A percentile compares a stretch with the other conserved stretches of the same genome.
Evolutionary conservation across 257 asterid genomes (phyloP).

Genomic region (Solanum medicagineum): DNA sequence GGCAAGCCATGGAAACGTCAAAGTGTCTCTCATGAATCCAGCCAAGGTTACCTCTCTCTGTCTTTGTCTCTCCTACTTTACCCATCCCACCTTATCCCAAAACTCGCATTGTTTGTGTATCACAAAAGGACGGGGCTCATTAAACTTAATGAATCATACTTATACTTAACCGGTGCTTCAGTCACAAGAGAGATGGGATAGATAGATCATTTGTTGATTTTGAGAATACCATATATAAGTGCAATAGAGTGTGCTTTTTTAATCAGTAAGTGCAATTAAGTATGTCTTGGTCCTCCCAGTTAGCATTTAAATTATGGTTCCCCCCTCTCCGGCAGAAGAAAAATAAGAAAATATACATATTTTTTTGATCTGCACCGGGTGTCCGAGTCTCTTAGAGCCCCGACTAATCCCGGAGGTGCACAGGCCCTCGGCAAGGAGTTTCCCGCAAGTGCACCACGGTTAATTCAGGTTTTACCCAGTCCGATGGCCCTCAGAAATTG

Average conservation of each 20-base stretch:
- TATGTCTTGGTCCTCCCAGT: not conserved
- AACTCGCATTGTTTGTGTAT: not conserved
- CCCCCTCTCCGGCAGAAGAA: not conserved
- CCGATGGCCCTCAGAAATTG: too few relatives aligned
- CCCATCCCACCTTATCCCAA: not conserved
- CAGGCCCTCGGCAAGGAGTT: too few relatives aligned
- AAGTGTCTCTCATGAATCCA: conserved; percentile 22
- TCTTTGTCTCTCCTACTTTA: not conserved
- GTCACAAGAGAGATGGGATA: not conserved
- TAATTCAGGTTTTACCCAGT: too few relatives aligned
- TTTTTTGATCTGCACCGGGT: too few relatives aligned
- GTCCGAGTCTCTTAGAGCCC: too few relatives aligned
- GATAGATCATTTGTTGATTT: not conserved
- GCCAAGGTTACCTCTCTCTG: conserved; percentile 27
- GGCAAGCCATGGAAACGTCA: conserved; percentile 93
- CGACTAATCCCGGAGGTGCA: too few relatives aligned
- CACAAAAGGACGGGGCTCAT: not conserved
- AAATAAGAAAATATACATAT: not conserved
- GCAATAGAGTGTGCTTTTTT: not conserved
- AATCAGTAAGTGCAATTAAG: not conserved
- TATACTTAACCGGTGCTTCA: not conserved
- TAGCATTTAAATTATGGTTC: not conserved
- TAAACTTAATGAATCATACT: not conserved
- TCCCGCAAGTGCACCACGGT: too few relatives aligned
- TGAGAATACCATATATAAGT: not conserved